Evolutionary conservation across 305 asterid species (phyloP), one percentile per base, ranked within the genome.

Genomic region (Solanum hybrid): DNA sequence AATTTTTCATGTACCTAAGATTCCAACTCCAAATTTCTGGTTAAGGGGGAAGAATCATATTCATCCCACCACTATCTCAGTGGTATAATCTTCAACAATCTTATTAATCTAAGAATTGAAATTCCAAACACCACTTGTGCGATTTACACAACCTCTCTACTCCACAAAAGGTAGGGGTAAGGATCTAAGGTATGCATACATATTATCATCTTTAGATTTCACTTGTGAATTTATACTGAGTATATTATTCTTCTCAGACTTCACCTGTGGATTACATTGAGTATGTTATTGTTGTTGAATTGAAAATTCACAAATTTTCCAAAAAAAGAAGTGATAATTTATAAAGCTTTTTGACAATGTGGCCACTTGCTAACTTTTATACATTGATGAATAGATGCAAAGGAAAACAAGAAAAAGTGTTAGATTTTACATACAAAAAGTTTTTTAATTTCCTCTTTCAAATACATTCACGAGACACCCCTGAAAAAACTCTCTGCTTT

Each of bases 381-480:
- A 90, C 90, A 51, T 71, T 75, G 90, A 90, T 91, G 92, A 91
- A 91, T 92, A 93, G 94, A 88, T 91, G 86, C 93, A 89, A 87
- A 93, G 40, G 90, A 92, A 91, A 93, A 90, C 90, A 91, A 92
- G 91, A 92, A 87, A 34, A 76, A 72, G 88, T 89, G 88, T 73
- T 64, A 92, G 91, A 91, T 94, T 92, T 78, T 91, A 91, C 88
- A 78, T 45, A 82, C 22, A 79, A 90, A 90, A 40, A 87, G 66
- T 85, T 73, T 87, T 85, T 29, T 29, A 29, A 42, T 75, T 36
- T 24, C 29, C 45, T 69, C 91, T 92, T 40, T 92, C 96, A 91
- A 93, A 36, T 32, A 81, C 88, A 93, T 87, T 95, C 99, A 96
- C 98, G 97, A 89, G 98, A 92, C 93, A 88, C 88, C 94, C 87